Percentiles rank a stretch among this genome's conserved stretches.
Conservation (phyloP, 768 basidiomycete species). For the Tricholoma flavovirens region DNA sequence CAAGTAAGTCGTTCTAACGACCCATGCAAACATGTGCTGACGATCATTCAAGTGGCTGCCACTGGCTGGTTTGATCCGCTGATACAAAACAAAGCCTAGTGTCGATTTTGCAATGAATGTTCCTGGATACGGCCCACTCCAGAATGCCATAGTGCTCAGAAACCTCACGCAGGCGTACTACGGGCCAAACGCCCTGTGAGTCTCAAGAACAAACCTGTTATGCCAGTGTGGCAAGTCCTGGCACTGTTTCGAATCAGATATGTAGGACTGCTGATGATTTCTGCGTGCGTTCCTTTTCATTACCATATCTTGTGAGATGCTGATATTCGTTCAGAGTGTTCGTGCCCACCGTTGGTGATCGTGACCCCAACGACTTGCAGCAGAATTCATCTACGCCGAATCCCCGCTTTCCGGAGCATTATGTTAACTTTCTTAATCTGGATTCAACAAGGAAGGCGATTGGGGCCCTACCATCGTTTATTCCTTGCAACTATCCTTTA, state of each 20-base stretch:
- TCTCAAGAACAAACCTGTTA: constrained; percentile 53
- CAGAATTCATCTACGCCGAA: constrained; percentile 41
- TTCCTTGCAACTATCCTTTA: constrained; percentile 42
- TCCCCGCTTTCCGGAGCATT: constrained; percentile 52
- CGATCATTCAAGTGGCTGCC: constrained; percentile 6
- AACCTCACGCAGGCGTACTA: constrained; percentile 47
- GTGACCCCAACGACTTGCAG: constrained; percentile 51
- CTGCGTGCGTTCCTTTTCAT: constrained; percentile 36
- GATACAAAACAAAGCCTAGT: constrained; percentile 55
- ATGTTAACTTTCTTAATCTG: constrained; percentile 39
- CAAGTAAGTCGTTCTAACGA: constrained; percentile 30
- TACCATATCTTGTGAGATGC: neutral
- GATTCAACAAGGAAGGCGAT: constrained; percentile 39
- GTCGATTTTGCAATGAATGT: constrained; percentile 56
- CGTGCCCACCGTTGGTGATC: constrained; percentile 44
- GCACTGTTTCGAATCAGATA: constrained; percentile 38
- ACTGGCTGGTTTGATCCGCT: constrained; percentile 48
- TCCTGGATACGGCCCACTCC: constrained; percentile 62
- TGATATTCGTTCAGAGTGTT: constrained; percentile 39
- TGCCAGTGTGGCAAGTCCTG: constrained; percentile 46
- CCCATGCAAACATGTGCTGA: neutral
- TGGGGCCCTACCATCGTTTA: constrained; percentile 45
- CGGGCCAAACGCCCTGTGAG: constrained; percentile 41
- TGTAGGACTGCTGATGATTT: constrained; percentile 48
- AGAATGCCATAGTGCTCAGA: constrained; percentile 37